Evolutionary conservation across 257 asterid species (phyloP), one percentile per base, ranked within the genome.

Genomic region (Fraxinus pennsylvanica): DNA sequence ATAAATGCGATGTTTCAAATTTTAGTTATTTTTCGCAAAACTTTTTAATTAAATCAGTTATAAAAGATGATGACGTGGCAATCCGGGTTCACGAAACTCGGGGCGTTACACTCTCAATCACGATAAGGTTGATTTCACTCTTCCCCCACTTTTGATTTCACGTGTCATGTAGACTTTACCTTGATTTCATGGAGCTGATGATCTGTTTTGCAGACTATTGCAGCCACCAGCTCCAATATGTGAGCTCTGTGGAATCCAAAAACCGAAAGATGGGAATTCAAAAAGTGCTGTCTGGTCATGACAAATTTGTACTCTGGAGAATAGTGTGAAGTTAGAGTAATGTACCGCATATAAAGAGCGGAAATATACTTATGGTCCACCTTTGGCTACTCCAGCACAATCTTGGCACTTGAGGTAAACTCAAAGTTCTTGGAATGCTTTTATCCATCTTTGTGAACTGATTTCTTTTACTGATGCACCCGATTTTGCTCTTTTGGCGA

Each of bases 141-240:
- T 19, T 54, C n/a, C 2, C 6, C 25, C 6, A 1, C 9, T 54
- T 54, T 3, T 1, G 9, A 54, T 54, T 19, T 19, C 27, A 19
- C 1, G 63, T 52, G 63, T 52, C 63, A 19, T 3, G 32, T 63
- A 63, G 32, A 8, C 10, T 21, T 63, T 63, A 63, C 1, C 5
- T 10, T 10, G 19, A 38, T 71, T 57, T 29, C 15, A 15, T 33
- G 71, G 21, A 47, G 29, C 32, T 78, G 52, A 75, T 73, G 47
- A 76, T 22, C 52, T 70, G 14, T 82, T 76, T 72, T 79, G 45
- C 70, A 78, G 76, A 74, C 74, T 15, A 52, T 81, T 80, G 91
- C 91, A 94, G 98, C 83, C 85, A 25, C 83, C 87, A 75, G 96
- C 97, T 80, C 96, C 96, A 75, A 69, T 90, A 70, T 95, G 99